phyloP scores from a whole-genome alignment of 1,139 yeast genomes.

The Taphrina communis region DNA sequence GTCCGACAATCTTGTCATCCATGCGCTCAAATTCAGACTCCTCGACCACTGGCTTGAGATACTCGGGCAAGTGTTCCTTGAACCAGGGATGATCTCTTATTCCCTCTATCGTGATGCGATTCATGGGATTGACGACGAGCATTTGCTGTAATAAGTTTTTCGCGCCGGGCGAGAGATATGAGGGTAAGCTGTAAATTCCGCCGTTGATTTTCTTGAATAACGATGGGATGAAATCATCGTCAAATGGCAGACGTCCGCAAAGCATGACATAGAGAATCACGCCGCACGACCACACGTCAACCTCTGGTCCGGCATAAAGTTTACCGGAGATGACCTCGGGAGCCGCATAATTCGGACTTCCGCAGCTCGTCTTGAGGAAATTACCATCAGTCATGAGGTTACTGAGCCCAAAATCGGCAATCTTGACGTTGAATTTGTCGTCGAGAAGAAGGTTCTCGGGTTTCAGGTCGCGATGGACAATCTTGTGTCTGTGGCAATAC shows the following conservation, averaged over 20 bases:
- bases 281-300: slow-evolving; percentile 98
- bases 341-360: slow-evolving; percentile 97
- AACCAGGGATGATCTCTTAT: slow-evolving; percentile 98
- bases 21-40: slow-evolving; percentile 50
- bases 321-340: slow-evolving; percentile 98
- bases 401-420: slow-evolving; percentile 99
- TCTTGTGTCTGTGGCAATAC: slow-evolving; percentile 96
- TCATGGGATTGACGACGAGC: slow-evolving; percentile 95
- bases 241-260: slow-evolving; percentile 98
- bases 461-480: slow-evolving; percentile 94
- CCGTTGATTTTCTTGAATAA: slow-evolving; percentile 91
- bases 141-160: slow-evolving; percentile 82
- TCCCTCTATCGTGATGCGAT: slow-evolving; percentile 92
- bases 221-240: slow-evolving; percentile 96
- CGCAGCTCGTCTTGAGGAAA: slow-evolving; percentile 92
- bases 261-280: slow-evolving; percentile 92
- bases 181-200: slow-evolving; percentile 93
- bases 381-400: slow-evolving; percentile 88
- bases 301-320: slow-evolving; percentile 97
- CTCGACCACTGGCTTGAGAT: slow-evolving; percentile 69
- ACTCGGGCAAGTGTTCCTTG: slow-evolving; percentile 78
- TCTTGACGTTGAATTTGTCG: slow-evolving; percentile 84
- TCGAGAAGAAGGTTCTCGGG: slow-evolving; percentile 93
- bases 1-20: slow-evolving; percentile 80
- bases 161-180: slow-evolving; percentile 85